phyloP scores from a whole-genome alignment of 768 basidiomycete genomes.

The Auriculariales sp. region DNA sequence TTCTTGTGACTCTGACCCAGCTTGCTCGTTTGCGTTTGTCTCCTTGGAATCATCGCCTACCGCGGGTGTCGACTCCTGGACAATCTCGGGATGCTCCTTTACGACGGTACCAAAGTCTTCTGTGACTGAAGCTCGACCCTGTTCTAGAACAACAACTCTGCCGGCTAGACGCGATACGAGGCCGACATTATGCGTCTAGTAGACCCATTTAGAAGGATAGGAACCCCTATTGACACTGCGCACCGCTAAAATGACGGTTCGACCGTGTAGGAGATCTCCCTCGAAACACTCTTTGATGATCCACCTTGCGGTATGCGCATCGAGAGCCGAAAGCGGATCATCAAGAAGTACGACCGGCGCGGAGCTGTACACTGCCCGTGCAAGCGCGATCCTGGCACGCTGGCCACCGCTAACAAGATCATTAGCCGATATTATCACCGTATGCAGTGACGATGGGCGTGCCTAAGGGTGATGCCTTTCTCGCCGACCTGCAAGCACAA shows the following conservation, averaged over 20 bases:
- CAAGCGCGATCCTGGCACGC: constrained; percentile 39
- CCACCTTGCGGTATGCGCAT: constrained; percentile 37
- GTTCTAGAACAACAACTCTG: constrained; percentile 7
- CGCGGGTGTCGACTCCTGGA: too few species aligned
- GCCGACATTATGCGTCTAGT: constrained; percentile 11
- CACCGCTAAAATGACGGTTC: constrained; percentile 29
- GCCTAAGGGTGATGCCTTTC: constrained; percentile 16
- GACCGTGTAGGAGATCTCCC: constrained; percentile 23
- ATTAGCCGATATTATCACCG: background rate
- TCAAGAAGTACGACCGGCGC: constrained; percentile 55
- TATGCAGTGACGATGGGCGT: background rate
- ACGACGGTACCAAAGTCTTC: constrained; percentile 1
- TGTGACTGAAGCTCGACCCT: constrained; percentile 6
- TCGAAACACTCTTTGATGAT: constrained; percentile 34
- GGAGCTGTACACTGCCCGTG: constrained; percentile 43
- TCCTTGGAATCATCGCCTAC: too few species aligned
- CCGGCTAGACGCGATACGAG: constrained; percentile 8
- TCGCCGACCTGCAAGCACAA: constrained; percentile 23
- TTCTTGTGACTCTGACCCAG: background rate
- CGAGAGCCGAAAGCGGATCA: constrained; percentile 49
- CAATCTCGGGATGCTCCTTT: too few species aligned
- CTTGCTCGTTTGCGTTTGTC: too few species aligned
- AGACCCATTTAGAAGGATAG: background rate
- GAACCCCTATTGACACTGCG: constrained; percentile 4
- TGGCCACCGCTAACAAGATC: constrained; percentile 33